These are phyloP conservation scores for Phytophthora idaei DNA, from an alignment of 352 stramenopile species.

Conservation along the genomic window DNA sequence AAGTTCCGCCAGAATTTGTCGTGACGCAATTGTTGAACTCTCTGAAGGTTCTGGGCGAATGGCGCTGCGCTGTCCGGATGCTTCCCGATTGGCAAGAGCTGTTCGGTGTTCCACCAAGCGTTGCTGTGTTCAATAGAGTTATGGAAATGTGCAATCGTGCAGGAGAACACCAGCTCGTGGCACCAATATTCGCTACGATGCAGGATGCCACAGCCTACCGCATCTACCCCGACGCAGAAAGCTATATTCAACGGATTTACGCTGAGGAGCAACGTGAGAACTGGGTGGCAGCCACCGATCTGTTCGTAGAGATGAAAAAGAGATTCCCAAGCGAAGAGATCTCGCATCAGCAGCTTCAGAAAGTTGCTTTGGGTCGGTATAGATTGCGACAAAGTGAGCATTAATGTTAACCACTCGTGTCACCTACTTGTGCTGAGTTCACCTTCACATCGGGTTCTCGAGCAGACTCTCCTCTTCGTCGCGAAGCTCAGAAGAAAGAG, in stretches of 20 bases:
- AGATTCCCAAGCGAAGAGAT: constrained; percentile 61
- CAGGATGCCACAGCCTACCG: constrained; percentile 51
- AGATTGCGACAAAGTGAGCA: constrained; percentile 41
- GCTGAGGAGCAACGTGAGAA: constrained; percentile 67
- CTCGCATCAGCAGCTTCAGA: constrained; percentile 47
- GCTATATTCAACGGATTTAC: constrained; percentile 80
- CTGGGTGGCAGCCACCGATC: constrained; percentile 67
- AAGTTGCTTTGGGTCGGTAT: constrained; percentile 73
- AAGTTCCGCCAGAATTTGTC: constrained; percentile 34
- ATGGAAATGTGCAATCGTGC: constrained; percentile 76
- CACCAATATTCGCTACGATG: constrained; percentile 78
- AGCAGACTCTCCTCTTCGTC: constrained; percentile 66
- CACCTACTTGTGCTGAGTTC: background rate
- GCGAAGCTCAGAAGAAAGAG: constrained; percentile 38
- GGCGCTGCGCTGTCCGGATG: constrained; percentile 51
- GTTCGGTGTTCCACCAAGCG: constrained; percentile 54
- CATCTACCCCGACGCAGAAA: constrained; percentile 54
- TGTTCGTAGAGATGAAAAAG: constrained; percentile 81
- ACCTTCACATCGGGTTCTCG: constrained; percentile 41
- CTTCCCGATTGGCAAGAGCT: constrained; percentile 45
- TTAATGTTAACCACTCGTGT: constrained; percentile 16
- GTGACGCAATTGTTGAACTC: constrained; percentile 54
- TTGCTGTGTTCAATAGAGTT: constrained; percentile 53
- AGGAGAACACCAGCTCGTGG: constrained; percentile 50
- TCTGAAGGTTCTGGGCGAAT: constrained; percentile 52